Percentiles rank a stretch among this genome's conserved stretches.
phyloP scores from a whole-genome alignment of 2,329 filamentous ascomycete genomes.

The Exophiala calicioides region DNA sequence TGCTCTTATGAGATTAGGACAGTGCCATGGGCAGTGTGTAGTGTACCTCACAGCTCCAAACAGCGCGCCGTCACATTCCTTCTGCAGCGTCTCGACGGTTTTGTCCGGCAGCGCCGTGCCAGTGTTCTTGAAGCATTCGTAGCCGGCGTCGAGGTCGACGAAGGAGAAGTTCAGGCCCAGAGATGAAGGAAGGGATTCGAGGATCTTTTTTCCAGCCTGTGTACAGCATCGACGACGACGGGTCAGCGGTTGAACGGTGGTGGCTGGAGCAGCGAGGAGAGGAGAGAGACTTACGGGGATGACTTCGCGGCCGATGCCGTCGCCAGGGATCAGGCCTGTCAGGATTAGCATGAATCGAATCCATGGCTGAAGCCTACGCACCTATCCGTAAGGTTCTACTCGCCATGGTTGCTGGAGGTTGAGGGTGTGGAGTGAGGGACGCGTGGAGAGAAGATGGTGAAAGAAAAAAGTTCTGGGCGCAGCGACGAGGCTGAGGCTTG shows the following conservation, averaged over 20 bases:
- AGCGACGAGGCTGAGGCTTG: constrained; percentile 14
- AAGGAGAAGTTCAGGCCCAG: constrained; percentile 92
- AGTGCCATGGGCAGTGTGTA: too few species aligned
- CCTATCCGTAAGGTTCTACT: constrained; percentile 25
- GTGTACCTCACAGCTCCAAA: constrained; percentile 83
- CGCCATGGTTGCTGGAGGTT: constrained; percentile 12
- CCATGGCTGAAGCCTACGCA: background rate
- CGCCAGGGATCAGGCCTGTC: constrained; percentile 84
- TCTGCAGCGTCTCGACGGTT: constrained; percentile 84
- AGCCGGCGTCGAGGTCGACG: constrained; percentile 88
- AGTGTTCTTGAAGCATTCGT: constrained; percentile 87
- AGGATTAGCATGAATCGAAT: background rate
- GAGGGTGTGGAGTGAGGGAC: background rate
- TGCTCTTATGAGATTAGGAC: background rate
- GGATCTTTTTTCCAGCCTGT: constrained; percentile 76
- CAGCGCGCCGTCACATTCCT: constrained; percentile 91
- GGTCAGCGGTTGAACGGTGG: background rate
- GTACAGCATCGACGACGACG: background rate
- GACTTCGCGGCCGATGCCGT: constrained; percentile 97
- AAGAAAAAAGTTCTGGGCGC: constrained; percentile 11
- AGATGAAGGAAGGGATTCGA: constrained; percentile 91
- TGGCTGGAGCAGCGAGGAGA: constrained; percentile 3
- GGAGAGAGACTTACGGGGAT: constrained; percentile 66
- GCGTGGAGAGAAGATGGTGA: constrained; percentile 1
- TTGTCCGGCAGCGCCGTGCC: constrained; percentile 85